Percentiles rank a stretch among this genome's conserved stretches.
Evolutionary conservation across 2,329 filamentous ascomycete genomes (phyloP).

Genomic region (Ascosphaera apis): DNA sequence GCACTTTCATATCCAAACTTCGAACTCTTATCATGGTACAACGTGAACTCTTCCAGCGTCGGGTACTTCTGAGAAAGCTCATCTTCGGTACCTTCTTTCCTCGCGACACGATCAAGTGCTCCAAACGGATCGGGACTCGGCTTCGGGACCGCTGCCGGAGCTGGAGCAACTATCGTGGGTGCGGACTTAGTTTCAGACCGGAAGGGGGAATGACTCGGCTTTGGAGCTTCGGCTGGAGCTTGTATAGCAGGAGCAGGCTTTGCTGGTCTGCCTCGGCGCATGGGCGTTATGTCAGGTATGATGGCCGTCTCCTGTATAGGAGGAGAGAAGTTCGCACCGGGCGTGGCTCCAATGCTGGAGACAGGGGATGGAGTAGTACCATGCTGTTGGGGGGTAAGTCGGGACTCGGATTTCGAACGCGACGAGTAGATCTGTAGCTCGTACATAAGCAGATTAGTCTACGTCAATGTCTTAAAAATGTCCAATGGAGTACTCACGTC

Average conservation of each 20-base stretch:
- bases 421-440: conserved; percentile 42
- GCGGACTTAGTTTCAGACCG: no score
- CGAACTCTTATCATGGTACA: conserved; percentile 61
- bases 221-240: no score
- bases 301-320: conserved; percentile 44
- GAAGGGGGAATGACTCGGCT: no score
- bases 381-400: conserved; percentile 35
- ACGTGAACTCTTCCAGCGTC: conserved; percentile 74
- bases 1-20: conserved; percentile 79
- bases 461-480: no score
- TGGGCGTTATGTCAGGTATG: conserved; percentile 77
- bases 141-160: no score
- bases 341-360: conserved; percentile 34
- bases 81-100: conserved; percentile 34
- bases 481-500: conserved; percentile 38
- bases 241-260: conserved; percentile 24
- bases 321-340: conserved; percentile 66
- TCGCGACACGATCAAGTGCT: conserved; percentile 50
- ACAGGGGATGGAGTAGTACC: no score
- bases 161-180: no score
- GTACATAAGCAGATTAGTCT: no score
- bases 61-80: conserved; percentile 74
- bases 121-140: conserved; percentile 68
- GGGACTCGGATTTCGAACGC: conserved; percentile 39
- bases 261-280: conserved; percentile 64